Percentiles rank a stretch among this genome's conserved stretches.
These are phyloP conservation scores for Artemisia argyi DNA, from an alignment of 129 eudicot species.

Conservation along the genomic window DNA sequence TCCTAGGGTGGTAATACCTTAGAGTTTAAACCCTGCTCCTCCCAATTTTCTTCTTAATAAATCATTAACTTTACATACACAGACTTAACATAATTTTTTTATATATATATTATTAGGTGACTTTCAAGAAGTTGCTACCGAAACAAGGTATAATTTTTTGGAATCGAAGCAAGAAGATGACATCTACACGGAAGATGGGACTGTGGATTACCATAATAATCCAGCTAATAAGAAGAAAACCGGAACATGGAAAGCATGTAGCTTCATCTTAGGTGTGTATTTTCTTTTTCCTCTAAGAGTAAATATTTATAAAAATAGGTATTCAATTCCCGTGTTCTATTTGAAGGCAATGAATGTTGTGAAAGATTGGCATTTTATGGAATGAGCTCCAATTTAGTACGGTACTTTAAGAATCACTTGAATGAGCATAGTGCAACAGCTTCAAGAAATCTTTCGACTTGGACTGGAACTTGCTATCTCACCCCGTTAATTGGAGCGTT, in stretches of 20 bases:
- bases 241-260: conserved; percentile 69
- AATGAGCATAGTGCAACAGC: neutral
- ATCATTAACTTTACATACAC: too few species aligned
- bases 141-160: neutral
- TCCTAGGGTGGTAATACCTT: too few species aligned
- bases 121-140: too few species aligned
- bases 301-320: too few species aligned
- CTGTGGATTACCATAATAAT: conserved; percentile 39
- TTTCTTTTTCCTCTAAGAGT: neutral
- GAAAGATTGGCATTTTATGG: neutral
- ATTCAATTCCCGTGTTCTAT: neutral
- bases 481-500: neutral
- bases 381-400: neutral
- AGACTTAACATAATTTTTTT: too few species aligned
- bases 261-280: conserved; percentile 48
- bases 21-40: too few species aligned
- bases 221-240: conserved; percentile 55
- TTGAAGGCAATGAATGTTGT: neutral
- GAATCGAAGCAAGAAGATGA: conserved; percentile 24
- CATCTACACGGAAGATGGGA: conserved; percentile 52
- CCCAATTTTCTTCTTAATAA: too few species aligned
- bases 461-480: neutral
- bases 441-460: neutral
- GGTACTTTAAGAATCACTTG: neutral
- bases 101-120: too few species aligned